phyloP scores from a whole-genome alignment of 148 eudicot genomes.

The Rhododendron ovatum region DNA sequence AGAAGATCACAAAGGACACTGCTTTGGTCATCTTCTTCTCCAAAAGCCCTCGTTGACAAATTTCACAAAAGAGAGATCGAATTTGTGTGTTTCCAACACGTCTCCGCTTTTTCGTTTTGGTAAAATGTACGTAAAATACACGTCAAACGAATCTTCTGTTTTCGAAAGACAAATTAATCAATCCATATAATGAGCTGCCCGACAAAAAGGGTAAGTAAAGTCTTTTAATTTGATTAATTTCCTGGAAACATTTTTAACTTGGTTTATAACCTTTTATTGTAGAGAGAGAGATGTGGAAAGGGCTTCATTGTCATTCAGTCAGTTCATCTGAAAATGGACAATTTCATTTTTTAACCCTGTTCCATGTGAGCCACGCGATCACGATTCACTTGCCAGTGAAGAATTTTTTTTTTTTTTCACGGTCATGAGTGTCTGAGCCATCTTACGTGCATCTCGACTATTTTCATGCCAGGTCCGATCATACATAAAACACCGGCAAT shows the following conservation, averaged over 20 bases:
- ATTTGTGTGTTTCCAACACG: not conserved
- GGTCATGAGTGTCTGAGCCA: no score
- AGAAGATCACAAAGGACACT: not conserved
- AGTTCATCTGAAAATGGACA: not conserved
- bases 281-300: not conserved
- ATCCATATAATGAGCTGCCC: not conserved
- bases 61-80: not conserved
- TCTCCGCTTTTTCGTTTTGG: not conserved
- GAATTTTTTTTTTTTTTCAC: no score
- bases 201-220: not conserved
- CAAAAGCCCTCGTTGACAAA: not conserved
- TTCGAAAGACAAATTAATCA: not conserved
- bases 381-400: not conserved
- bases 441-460: no score
- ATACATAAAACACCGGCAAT: no score
- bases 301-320: not conserved
- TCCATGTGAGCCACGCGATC: not conserved
- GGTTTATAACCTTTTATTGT: not conserved
- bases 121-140: not conserved
- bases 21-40: constrained; percentile 14
- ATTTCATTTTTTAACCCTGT: not conserved
- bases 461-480: no score
- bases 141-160: not conserved
- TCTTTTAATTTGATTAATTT: not conserved
- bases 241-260: not conserved